A percentile compares a stretch with the other conserved stretches of the same genome.
phyloP scores from a whole-genome alignment of 129 eudicot species.

The Ambrosia trifida region DNA sequence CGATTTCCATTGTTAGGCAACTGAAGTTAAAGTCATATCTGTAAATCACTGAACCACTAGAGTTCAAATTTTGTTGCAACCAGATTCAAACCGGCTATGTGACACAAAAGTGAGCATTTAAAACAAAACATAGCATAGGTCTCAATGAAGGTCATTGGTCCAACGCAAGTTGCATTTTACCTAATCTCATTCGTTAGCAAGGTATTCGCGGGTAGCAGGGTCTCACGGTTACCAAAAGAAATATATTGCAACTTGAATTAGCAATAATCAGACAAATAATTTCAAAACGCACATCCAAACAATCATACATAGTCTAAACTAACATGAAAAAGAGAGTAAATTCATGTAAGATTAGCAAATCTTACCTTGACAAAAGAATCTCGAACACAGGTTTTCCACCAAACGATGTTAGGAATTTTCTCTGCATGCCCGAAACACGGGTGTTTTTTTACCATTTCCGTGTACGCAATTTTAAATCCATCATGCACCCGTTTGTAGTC shows the following conservation, averaged over 20 bases:
- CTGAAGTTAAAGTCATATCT: too few species aligned
- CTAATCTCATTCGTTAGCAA: too few species aligned
- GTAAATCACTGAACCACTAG: too few species aligned
- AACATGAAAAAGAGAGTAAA: neutral
- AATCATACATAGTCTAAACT: neutral
- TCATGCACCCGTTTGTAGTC: conserved; percentile 95
- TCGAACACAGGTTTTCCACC: conserved; percentile 95
- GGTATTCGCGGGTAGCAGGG: too few species aligned
- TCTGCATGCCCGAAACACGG: conserved; percentile 92
- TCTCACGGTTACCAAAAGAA: neutral
- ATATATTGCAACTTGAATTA: neutral
- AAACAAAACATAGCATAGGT: too few species aligned
- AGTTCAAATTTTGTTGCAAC: too few species aligned
- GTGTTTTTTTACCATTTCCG: conserved; percentile 81
- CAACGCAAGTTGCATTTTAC: neutral
- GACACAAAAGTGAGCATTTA: too few species aligned
- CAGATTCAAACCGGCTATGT: too few species aligned
- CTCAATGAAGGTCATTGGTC: too few species aligned
- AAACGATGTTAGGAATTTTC: conserved; percentile 85
- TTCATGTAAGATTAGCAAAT: conserved; percentile 8
- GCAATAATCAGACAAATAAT: neutral
- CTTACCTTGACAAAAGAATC: conserved; percentile 84
- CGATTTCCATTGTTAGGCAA: too few species aligned
- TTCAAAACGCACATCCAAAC: neutral
- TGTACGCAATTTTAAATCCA: conserved; percentile 89